Base-by-base conservation (phyloP, 164 flowering plant genomes). In the Vitis labrusca region DNA sequence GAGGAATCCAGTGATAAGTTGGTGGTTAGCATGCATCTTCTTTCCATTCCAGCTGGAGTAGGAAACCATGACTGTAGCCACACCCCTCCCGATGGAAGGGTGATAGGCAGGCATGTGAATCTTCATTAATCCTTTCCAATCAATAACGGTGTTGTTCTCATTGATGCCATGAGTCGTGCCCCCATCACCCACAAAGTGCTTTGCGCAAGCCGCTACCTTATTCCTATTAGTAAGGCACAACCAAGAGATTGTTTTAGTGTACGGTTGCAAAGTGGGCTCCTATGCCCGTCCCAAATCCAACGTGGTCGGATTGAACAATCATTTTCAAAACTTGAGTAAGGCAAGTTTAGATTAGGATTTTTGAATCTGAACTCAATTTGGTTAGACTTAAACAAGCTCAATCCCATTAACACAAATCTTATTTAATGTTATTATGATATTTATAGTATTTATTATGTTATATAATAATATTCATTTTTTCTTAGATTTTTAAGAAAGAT, bases 101-200 rank as follows among this genome's bases (percentile, higher is more conserved):
- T 57, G 63, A 54, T 79, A 79, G 0, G 63, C 74, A 8, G 74
- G 72, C 79, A 79, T 73, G 75, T 79, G 82, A 50, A 73, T 79
- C 47, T 44, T 54, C 9, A 61, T 9, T 70, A 76, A 37, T 15
- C 61, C 77, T 51, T 70, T 14, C 49, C 9, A 2, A 17, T 49
- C 23, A 10, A 69, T 49, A 8, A 63, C 56, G 1, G 83, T 80
- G 59, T 80, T 77, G 71, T 69, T 71, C 67, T 80, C 83, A 32
- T 76, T 69, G 1, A 76, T 74, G 19, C 83, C 83, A 15, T 19
- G 61, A 2, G 44, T 66, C 14, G 83, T 80, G 2, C 83, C 83
- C 1, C 83, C 83, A 65, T 80, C 83, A 19, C 83, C 83, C 17
- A 80, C 78, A 53, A 52, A 80, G 15, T 77, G 80, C 60, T 79